Evolutionary conservation across 441 rosid genomes (phyloP).

Genomic region (Eruca vesicaria): DNA sequence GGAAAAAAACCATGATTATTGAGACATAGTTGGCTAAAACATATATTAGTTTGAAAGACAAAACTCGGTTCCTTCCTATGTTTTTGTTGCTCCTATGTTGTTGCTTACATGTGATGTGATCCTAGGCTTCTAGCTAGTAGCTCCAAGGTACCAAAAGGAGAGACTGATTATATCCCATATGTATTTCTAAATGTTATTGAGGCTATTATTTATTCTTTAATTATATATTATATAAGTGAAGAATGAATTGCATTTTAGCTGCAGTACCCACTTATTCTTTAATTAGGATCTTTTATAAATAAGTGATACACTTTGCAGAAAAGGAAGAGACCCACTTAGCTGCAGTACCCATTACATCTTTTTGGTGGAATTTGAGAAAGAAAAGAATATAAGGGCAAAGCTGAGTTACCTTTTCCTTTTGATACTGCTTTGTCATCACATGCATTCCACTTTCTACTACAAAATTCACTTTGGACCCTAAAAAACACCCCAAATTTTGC

Average conservation of each 20-base stretch:
- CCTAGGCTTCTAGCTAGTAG: conserved; percentile 14
- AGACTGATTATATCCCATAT: conserved; percentile 17
- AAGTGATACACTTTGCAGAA: conserved; percentile 46
- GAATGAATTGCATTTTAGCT: conserved; percentile 30
- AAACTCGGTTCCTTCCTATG: conserved; percentile 6
- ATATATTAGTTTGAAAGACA: not conserved
- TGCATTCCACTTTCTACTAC: conserved; percentile 94
- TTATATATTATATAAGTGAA: conserved; percentile 28
- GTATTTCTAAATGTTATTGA: not conserved
- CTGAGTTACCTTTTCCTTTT: conserved; percentile 70
- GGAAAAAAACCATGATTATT: not conserved
- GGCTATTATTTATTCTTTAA: conserved; percentile 11
- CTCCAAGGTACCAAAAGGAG: conserved; percentile 23
- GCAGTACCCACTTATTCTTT: conserved; percentile 11
- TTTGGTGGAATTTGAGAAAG: conserved; percentile 42
- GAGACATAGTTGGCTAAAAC: conserved; percentile 7
- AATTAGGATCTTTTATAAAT: conserved; percentile 35
- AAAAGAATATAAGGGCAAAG: conserved; percentile 53
- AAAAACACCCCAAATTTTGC: conserved; percentile 37
- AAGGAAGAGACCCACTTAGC: conserved; percentile 62
- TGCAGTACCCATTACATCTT: conserved; percentile 40
- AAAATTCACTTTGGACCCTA: conserved; percentile 79
- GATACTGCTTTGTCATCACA: conserved; percentile 77
- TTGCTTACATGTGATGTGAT: conserved; percentile 26
- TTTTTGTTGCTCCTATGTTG: conserved; percentile 20